Percentiles rank a stretch among this genome's conserved stretches.
These are phyloP conservation scores for Suhomyces atakaporum DNA, from an alignment of 1,139 yeast species.

Conservation along the genomic window DNA sequence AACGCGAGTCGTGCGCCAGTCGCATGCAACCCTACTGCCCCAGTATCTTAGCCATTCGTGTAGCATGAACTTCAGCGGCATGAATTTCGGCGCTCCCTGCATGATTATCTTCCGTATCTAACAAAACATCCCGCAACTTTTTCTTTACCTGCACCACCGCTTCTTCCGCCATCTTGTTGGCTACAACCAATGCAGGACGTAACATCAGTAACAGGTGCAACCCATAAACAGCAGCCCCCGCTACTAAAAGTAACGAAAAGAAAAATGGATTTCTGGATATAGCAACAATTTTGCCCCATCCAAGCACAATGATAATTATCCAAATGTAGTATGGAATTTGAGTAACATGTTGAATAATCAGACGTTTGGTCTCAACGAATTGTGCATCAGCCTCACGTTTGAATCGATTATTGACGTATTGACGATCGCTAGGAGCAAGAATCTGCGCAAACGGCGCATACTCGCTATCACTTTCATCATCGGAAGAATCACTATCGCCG, in stretches of 20 bases:
- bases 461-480: conserved; percentile 41
- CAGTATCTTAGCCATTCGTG: conserved; percentile 7
- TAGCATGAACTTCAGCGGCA: conserved; percentile 5
- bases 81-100: no score
- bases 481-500: conserved; percentile 36
- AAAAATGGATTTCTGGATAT: conserved; percentile 80
- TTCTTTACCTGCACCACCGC: conserved; percentile 57
- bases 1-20: conserved; percentile 1
- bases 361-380: conserved; percentile 81
- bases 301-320: conserved; percentile 68
- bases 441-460: conserved; percentile 55
- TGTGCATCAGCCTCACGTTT: conserved; percentile 78
- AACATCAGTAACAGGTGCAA: conserved; percentile 72
- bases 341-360: conserved; percentile 67
- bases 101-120: conserved; percentile 34
- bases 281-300: conserved; percentile 96
- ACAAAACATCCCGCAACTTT: conserved; percentile 53
- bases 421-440: conserved; percentile 58
- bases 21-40: conserved; percentile 1
- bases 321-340: conserved; percentile 86
- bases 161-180: conserved; percentile 58
- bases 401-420: conserved; percentile 59
- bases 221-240: conserved; percentile 63
- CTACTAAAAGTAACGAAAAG: conserved; percentile 56
- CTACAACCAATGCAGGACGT: conserved; percentile 70